Evolutionary conservation across 2,329 filamentous ascomycete genomes (phyloP), one percentile per base, ranked within the genome.

Genomic region (Fusarium subglutinans): DNA sequence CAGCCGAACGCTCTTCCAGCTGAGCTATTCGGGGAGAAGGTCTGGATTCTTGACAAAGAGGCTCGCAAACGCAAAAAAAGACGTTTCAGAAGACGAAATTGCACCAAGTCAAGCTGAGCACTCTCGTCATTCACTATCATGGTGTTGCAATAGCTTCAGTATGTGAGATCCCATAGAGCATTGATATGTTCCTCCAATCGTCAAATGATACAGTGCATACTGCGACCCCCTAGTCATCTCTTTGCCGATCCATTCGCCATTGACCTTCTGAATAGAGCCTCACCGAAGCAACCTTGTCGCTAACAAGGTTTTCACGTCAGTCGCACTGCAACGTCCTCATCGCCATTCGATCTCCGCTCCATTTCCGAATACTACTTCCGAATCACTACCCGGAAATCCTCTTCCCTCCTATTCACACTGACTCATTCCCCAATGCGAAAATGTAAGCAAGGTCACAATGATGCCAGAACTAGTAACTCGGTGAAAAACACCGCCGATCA

Each of bases 1-100:
- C 70, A 73, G 70, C 71, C 70, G 70, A 73, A 73, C 70, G 70
- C 70, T 73, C 70, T 73, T 73, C 70, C 70, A 73, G 70, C 70
- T 73, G 70, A 73, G 70, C 70, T 73, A 73, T 73, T 73, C 70
- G 70, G 70, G 70, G 70, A 73, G 26, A 61, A 63, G 63, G 53
- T 69, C 51, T 54, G n/a, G 35, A 24, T 51, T 51, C 30, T 51
- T 35, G 8, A 20, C 3, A 54, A 57, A 7, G 17, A 24, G 9
- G 12, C 13, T 26, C 28, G 18, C 18, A 26, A 63, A 24, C 1
- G 6, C 8, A 0, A 30, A 26, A 1, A 1, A 26, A 26, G 4
- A 26, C 22, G 2, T 18, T 9, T 2, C 3, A 0, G 0, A 1
- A 3, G 0, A 15, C 3, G 9, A 22, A 15, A 37, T 2, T 26